Evolutionary conservation across 495 filamentous ascomycete genomes (phyloP).

Genomic region (Evernia prunastri): DNA sequence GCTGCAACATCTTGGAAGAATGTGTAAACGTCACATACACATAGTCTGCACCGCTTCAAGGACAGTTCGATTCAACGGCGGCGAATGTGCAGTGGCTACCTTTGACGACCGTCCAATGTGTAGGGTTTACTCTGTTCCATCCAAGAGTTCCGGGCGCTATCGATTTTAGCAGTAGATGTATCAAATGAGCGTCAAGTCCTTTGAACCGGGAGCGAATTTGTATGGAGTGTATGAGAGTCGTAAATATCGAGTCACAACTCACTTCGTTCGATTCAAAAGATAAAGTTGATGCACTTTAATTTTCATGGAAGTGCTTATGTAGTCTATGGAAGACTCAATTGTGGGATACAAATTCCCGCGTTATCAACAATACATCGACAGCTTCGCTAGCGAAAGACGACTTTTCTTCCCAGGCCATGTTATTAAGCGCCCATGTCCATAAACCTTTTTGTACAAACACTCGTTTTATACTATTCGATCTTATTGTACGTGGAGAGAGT

Average conservation of each 20-base stretch:
- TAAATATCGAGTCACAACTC: neutral
- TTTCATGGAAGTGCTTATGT: neutral
- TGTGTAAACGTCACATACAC: neutral
- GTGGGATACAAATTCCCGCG: too few species aligned
- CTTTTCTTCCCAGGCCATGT: too few species aligned
- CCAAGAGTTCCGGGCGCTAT: neutral
- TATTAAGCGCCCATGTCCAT: neutral
- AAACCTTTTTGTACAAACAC: neutral
- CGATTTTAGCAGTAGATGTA: neutral
- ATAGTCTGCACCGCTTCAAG: neutral
- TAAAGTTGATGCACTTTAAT: neutral
- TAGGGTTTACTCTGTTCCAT: neutral
- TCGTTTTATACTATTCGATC: neutral
- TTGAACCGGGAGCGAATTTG: neutral
- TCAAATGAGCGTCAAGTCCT: neutral
- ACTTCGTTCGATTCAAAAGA: neutral
- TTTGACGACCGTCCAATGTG: neutral
- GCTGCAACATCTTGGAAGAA: conserved; percentile 56
- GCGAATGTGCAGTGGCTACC: neutral
- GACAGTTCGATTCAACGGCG: neutral
- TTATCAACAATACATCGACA: neutral
- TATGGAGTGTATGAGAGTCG: neutral
- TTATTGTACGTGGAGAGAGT: conserved; percentile 5
- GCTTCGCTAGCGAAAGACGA: neutral
- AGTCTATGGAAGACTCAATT: neutral